Percentiles rank a stretch among this genome's conserved stretches.
phyloP scores from a whole-genome alignment of 345 rosid genomes.

The Salix purpurea region DNA sequence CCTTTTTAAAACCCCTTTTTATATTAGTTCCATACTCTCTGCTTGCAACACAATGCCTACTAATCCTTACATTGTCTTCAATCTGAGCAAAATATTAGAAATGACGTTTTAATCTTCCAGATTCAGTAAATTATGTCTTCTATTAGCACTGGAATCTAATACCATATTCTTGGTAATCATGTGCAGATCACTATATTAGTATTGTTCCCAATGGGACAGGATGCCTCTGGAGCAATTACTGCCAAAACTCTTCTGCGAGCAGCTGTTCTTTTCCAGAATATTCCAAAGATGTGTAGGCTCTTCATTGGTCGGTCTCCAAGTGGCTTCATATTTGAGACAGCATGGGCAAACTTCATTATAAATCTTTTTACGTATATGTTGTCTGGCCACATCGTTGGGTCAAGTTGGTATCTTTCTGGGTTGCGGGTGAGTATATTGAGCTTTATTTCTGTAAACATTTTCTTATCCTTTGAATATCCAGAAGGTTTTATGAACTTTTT shows the following conservation, averaged over 20 bases:
- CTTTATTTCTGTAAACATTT: too few relatives aligned
- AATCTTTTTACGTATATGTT: too few relatives aligned
- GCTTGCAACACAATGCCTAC: too few relatives aligned
- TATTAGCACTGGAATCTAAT: neutral
- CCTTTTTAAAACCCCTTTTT: too few relatives aligned
- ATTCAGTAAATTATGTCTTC: neutral
- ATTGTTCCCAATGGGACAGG: constrained; percentile 36
- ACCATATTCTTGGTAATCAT: neutral
- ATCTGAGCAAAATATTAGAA: too few relatives aligned
- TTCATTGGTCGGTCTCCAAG: constrained; percentile 71
- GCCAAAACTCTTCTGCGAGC: constrained; percentile 60
- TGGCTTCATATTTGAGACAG: constrained; percentile 80
- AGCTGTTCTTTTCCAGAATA: constrained; percentile 61
- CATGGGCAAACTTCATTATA: constrained; percentile 80
- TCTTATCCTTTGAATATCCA: too few relatives aligned
- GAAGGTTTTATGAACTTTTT: too few relatives aligned
- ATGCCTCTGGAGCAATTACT: constrained; percentile 51
- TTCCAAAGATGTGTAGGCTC: constrained; percentile 67
- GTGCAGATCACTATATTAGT: constrained; percentile 53
- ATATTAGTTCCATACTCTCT: too few relatives aligned
- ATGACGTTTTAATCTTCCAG: neutral
- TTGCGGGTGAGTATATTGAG: too few relatives aligned
- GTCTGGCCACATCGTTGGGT: too few relatives aligned
- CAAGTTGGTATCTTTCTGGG: too few relatives aligned
- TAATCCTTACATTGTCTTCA: too few relatives aligned